Percentiles rank a stretch among this genome's conserved stretches.
These are phyloP conservation scores for Penicillium lagena DNA, from an alignment of 495 filamentous ascomycete genomes.

Conservation along the genomic window DNA sequence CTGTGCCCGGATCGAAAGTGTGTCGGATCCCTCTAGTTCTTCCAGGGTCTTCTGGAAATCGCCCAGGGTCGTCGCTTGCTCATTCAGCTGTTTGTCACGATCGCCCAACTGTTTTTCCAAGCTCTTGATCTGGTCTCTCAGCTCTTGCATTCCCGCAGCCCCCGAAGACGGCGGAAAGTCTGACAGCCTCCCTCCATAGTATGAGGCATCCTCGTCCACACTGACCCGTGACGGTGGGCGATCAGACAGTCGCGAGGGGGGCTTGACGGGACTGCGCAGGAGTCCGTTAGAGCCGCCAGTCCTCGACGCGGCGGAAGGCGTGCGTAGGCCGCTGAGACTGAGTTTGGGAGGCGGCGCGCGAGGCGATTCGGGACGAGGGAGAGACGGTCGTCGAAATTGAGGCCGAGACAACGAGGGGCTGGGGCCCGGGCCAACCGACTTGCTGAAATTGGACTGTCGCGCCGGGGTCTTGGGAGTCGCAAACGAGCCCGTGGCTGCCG, in stretches of 20 bases:
- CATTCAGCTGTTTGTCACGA: constrained; percentile 77
- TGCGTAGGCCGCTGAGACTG: constrained; percentile 49
- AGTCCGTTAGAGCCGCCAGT: constrained; percentile 19
- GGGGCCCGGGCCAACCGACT: constrained; percentile 82
- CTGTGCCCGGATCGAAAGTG: constrained; percentile 67
- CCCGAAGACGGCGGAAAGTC: constrained; percentile 36
- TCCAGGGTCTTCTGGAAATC: constrained; percentile 48
- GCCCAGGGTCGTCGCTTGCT: constrained; percentile 70
- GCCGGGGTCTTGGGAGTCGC: constrained; percentile 64
- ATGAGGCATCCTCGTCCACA: constrained; percentile 31
- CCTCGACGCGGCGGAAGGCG: constrained; percentile 31
- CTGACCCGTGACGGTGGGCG: constrained; percentile 38
- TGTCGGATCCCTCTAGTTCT: constrained; percentile 74
- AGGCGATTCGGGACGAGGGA: constrained; percentile 83
- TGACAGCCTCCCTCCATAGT: constrained; percentile 26
- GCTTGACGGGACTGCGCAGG: constrained; percentile 36
- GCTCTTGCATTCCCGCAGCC: constrained; percentile 43
- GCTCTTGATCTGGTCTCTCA: constrained; percentile 58
- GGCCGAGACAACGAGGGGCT: constrained; percentile 63
- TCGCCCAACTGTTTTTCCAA: constrained; percentile 67
- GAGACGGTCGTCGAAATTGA: constrained; percentile 56
- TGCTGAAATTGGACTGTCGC: constrained; percentile 64
- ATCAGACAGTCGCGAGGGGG: constrained; percentile 36
- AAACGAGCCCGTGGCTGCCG: constrained; percentile 50
- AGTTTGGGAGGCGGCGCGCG: constrained; percentile 46